Evolutionary conservation across 225 moss, liverwort and hornwort genomes (phyloP).

Genomic region (Lunularia cruciata): DNA sequence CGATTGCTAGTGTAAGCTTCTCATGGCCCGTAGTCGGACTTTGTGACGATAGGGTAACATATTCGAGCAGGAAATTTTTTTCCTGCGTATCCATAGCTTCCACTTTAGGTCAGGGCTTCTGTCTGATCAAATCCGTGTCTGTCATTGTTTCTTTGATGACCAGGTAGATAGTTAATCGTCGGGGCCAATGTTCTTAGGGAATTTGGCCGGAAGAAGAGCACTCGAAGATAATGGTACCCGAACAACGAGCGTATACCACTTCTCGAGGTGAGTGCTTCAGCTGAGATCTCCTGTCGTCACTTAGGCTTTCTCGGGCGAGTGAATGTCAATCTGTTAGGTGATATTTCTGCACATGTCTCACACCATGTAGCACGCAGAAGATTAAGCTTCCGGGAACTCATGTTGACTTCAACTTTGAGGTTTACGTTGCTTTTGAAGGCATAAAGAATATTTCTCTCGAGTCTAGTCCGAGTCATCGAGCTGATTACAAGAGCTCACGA

Average conservation of each 20-base stretch:
- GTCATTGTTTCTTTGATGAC: not conserved
- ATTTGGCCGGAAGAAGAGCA: not conserved
- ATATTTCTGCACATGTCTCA: not conserved
- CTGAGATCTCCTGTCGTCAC: not conserved
- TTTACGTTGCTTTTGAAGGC: not conserved
- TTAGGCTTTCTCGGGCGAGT: not conserved
- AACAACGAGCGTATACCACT: not conserved
- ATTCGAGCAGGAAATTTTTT: not conserved
- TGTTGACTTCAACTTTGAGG: not conserved
- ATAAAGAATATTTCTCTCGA: not conserved
- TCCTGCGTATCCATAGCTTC: not conserved
- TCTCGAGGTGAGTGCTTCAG: conserved; percentile 5
- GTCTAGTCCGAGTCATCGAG: not conserved
- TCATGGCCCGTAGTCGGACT: not conserved
- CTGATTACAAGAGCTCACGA: not conserved
- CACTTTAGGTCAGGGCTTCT: not conserved
- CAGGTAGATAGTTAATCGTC: conserved; percentile 5
- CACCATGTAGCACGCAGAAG: no score
- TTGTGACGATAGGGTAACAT: not conserved
- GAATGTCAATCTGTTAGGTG: not conserved
- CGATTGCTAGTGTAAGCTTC: not conserved
- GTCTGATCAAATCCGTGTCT: not conserved
- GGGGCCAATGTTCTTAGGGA: not conserved
- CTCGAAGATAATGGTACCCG: conserved; percentile 6
- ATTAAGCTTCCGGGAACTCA: no score